Percentiles rank a stretch among this genome's conserved stretches.
Evolutionary conservation across 768 basidiomycete species (phyloP).

Genomic region (Trametes villosa): DNA sequence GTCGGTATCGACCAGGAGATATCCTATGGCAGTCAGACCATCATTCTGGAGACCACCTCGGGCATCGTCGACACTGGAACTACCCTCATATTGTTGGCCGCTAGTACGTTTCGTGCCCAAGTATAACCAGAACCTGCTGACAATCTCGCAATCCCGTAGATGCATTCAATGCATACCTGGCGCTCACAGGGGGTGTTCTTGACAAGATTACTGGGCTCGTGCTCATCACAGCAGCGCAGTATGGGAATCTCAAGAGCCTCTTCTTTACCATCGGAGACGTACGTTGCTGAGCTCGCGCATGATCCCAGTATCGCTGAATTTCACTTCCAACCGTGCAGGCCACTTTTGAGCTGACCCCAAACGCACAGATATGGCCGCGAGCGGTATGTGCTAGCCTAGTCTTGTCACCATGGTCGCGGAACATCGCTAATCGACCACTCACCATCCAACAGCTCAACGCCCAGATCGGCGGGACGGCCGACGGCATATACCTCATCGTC

Average conservation of each 20-base stretch:
- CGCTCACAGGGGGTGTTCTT: slow-evolving; percentile 32
- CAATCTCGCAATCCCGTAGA: slow-evolving; percentile 19
- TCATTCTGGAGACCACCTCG: slow-evolving; percentile 31
- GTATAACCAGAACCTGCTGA: background rate
- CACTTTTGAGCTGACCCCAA: slow-evolving; percentile 44
- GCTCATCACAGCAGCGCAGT: slow-evolving; percentile 31
- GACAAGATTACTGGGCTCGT: slow-evolving; percentile 30
- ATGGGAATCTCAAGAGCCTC: slow-evolving; percentile 30
- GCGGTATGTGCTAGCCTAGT: slow-evolving; percentile 23
- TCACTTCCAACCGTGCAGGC: too few species aligned
- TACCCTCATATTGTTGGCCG: slow-evolving; percentile 38
- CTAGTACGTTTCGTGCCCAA: slow-evolving; percentile 26
- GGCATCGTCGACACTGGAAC: slow-evolving; percentile 46
- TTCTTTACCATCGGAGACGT: slow-evolving; percentile 22
- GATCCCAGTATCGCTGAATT: too few species aligned
- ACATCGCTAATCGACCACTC: too few species aligned
- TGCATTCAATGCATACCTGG: slow-evolving; percentile 34
- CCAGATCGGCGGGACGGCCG: slow-evolving; percentile 31
- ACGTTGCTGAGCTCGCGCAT: background rate
- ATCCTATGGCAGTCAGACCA: slow-evolving; percentile 24
- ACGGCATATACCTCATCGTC: slow-evolving; percentile 38
- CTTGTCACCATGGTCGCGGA: too few species aligned
- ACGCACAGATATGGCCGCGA: slow-evolving; percentile 49
- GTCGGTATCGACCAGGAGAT: slow-evolving; percentile 38
- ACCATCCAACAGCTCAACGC: slow-evolving; percentile 32